phyloP scores from a whole-genome alignment of 2,329 filamentous ascomycete species.

The Ophiocordyceps sinensis region DNA sequence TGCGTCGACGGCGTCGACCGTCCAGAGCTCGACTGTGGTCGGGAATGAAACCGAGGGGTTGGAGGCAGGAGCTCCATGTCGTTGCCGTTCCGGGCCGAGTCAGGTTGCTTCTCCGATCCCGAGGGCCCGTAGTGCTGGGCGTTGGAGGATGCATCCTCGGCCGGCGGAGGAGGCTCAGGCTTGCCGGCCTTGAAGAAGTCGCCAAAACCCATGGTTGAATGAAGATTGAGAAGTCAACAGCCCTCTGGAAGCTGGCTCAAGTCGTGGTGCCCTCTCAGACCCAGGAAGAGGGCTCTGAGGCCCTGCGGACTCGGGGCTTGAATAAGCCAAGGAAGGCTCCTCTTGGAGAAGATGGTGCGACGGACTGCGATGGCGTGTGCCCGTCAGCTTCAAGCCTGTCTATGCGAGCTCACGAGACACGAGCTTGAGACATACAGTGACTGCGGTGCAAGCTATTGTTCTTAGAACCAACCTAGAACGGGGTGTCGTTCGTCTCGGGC shows the following conservation, averaged over 20 bases:
- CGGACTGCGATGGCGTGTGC: not conserved
- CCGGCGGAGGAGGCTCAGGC: constrained; percentile 4
- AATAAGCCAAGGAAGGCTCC: not conserved
- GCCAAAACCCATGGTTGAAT: constrained; percentile 39
- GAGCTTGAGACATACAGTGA: too few relatives aligned
- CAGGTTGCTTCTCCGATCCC: constrained; percentile 22
- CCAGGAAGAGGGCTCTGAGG: not conserved
- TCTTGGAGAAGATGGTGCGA: not conserved
- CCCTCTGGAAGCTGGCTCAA: not conserved
- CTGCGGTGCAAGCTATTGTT: too few relatives aligned
- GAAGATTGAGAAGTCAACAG: not conserved
- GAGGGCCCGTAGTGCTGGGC: constrained; percentile 11
- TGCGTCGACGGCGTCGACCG: constrained; percentile 24
- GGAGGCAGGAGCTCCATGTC: constrained; percentile 36
- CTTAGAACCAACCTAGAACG: too few relatives aligned
- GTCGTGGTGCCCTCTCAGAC: not conserved
- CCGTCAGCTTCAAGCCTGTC: not conserved
- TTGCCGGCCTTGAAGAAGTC: constrained; percentile 44
- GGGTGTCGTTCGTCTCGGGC: too few relatives aligned
- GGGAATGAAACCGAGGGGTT: constrained; percentile 18
- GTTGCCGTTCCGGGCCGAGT: constrained; percentile 15
- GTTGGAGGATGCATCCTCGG: constrained; percentile 7
- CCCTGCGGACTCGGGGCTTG: not conserved
- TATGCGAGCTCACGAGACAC: not conserved
- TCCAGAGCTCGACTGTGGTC: constrained; percentile 27